These are phyloP conservation scores for Oryza glaberrima DNA, from an alignment of 176 grass and related monocot species.

Conservation along the genomic window DNA sequence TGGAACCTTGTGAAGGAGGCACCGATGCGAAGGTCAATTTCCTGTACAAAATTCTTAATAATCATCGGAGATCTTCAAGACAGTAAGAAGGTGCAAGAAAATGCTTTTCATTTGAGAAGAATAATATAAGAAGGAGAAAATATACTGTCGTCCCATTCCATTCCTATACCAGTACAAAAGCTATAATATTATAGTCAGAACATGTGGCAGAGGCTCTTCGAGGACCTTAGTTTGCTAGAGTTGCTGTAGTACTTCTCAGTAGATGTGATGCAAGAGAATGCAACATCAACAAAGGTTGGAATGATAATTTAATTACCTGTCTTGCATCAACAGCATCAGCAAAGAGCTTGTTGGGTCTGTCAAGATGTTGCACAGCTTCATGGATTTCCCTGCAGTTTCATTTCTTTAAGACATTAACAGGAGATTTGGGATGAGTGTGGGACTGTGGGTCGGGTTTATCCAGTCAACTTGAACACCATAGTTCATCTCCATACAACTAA, in stretches of 20 bases:
- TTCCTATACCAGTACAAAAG: conserved; percentile 20
- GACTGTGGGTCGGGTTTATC: background rate
- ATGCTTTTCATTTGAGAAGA: conserved; percentile 36
- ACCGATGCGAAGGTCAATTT: conserved; percentile 94
- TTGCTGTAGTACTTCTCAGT: background rate
- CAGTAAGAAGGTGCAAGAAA: conserved; percentile 27
- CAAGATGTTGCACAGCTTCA: conserved; percentile 85
- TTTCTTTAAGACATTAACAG: conserved; percentile 28
- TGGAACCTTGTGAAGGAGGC: conserved; percentile 99
- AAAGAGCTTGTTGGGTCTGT: conserved; percentile 90
- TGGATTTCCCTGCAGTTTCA: conserved; percentile 85
- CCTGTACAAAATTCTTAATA: conserved; percentile 55
- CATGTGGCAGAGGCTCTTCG: conserved; percentile 25
- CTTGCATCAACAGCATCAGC: conserved; percentile 93
- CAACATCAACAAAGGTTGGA: background rate
- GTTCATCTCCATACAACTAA: background rate
- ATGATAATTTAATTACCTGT: conserved; percentile 65
- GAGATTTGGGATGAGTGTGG: background rate
- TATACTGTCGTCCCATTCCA: conserved; percentile 5
- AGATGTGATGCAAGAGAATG: conserved; percentile 6
- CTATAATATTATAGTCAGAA: conserved; percentile 22
- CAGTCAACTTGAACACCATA: background rate
- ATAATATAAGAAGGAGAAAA: conserved; percentile 24
- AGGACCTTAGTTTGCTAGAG: conserved; percentile 21
- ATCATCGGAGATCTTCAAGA: conserved; percentile 30